Evolutionary conservation across 495 filamentous ascomycete species (phyloP), one percentile per base, ranked within the genome.

Genomic region (Filosporella fistucella): DNA sequence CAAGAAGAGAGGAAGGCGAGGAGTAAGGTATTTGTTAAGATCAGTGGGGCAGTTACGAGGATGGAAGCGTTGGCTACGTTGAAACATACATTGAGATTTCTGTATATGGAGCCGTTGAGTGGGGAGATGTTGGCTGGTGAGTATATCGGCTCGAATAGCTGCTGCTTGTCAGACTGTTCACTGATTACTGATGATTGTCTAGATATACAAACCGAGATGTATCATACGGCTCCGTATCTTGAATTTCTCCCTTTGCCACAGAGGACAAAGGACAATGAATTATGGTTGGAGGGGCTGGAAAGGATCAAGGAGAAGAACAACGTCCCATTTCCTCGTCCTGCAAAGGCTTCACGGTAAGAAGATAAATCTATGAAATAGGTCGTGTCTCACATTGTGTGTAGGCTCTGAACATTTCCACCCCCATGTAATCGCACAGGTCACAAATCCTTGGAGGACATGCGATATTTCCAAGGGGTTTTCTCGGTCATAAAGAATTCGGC

Each of bases 161-260:
- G 8, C 28, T 30, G 28, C n/a, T n/a, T 30, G 8, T 30, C 8
- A 8, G 8, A 8, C 28, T 8, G 13, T 20, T 40, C 4, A 5
- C 14, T 11, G 6, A 25, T 10, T 26, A 14, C 14, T 14, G 18
- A 35, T 20, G 7, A 5, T 3, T 45, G 6, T 16, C 7, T 29
- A 51, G 47, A 32, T 30, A 28, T 53, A 13, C 42, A 53, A 42
- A 47, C 28, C 17, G 50, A 47, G n/a, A 40, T 53, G 35, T 53
- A 36, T 38, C 25, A 39, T 21, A 47, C 42, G 5, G 50, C 43
- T 0, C 50, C 50, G 13, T 47, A 36, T 29, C 44, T 53, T 10
- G 32, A 42, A 14, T 53, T 53, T 16, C 16, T 53, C 2, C 50
- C 50, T 14, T 22, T 42, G 23, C 50, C 50, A 16, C 9, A 18